Conservation (phyloP, 306 rosid species). For the Crotalaria pallida region DNA sequence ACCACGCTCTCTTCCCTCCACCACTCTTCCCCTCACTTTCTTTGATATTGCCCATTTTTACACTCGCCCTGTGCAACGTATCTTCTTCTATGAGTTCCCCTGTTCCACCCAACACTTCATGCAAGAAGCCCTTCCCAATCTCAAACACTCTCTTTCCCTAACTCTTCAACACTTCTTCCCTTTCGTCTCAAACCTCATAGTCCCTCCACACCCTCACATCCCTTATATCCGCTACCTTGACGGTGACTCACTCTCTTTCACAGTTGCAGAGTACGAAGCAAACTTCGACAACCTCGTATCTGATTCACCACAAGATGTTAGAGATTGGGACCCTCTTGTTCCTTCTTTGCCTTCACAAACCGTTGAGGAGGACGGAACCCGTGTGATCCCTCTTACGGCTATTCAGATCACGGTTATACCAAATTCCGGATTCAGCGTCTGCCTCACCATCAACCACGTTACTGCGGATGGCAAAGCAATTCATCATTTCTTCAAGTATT, state of each 20-base stretch:
- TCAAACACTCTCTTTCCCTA: constrained; percentile 37
- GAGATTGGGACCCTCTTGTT: constrained; percentile 15
- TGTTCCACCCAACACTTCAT: constrained; percentile 18
- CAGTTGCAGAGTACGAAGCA: background rate
- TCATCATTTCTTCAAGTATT: constrained; percentile 29
- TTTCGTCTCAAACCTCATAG: constrained; percentile 12
- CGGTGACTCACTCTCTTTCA: constrained; percentile 9
- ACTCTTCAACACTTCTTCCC: constrained; percentile 42
- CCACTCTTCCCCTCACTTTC: constrained; percentile 34
- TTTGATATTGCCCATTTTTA: constrained; percentile 31
- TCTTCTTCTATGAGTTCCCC: constrained; percentile 33
- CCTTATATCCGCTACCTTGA: constrained; percentile 20
- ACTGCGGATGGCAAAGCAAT: constrained; percentile 13
- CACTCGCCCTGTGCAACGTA: constrained; percentile 7
- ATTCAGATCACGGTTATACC: constrained; percentile 27
- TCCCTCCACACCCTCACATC: constrained; percentile 13
- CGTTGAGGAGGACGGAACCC: background rate
- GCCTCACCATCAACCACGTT: constrained; percentile 13
- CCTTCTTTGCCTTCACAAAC: background rate
- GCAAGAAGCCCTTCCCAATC: constrained; percentile 26
- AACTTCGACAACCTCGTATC: constrained; percentile 11
- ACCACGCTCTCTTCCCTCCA: constrained; percentile 8
- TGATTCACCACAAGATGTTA: constrained; percentile 3
- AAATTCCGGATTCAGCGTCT: constrained; percentile 4
- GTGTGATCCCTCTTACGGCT: constrained; percentile 12